phyloP scores from a whole-genome alignment of 2,329 filamentous ascomycete genomes.

The Penicillium sp. region DNA sequence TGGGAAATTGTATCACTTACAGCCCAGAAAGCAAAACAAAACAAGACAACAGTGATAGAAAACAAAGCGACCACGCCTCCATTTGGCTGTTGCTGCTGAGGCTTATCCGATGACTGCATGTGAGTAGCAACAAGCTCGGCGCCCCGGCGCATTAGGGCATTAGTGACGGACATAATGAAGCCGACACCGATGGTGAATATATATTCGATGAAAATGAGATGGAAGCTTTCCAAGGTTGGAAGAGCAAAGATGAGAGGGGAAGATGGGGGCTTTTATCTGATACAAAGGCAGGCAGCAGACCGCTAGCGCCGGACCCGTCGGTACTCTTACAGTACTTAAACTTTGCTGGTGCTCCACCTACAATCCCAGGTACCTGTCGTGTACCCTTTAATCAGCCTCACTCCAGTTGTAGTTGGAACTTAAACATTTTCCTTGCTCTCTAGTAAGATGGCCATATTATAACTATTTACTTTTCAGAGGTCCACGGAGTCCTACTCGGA shows the following conservation, averaged over 20 bases:
- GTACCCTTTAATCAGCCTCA: neutral
- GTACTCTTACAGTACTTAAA: conserved; percentile 2
- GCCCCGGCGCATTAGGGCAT: conserved; percentile 31
- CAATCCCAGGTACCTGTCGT: neutral
- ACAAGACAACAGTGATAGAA: conserved; percentile 21
- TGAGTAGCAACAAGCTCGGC: conserved; percentile 26
- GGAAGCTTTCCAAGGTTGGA: neutral
- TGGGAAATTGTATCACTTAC: conserved; percentile 19
- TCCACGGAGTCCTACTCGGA: neutral
- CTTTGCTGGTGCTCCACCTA: neutral
- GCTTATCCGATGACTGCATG: conserved; percentile 18
- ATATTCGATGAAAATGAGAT: neutral
- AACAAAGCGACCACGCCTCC: conserved; percentile 24
- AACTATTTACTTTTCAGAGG: neutral
- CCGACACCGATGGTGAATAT: neutral
- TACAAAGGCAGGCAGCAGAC: conserved; percentile 8
- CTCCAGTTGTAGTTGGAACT: neutral
- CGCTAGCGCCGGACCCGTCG: conserved; percentile 4
- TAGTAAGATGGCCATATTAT: neutral
- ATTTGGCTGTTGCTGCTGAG: conserved; percentile 16
- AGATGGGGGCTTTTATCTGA: conserved; percentile 3
- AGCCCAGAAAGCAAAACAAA: conserved; percentile 18
- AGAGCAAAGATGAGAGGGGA: neutral
- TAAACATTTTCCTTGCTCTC: neutral
- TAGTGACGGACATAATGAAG: conserved; percentile 22